phyloP scores from a whole-genome alignment of 2,329 filamentous ascomycete species.

The Trichoderma sp. region DNA sequence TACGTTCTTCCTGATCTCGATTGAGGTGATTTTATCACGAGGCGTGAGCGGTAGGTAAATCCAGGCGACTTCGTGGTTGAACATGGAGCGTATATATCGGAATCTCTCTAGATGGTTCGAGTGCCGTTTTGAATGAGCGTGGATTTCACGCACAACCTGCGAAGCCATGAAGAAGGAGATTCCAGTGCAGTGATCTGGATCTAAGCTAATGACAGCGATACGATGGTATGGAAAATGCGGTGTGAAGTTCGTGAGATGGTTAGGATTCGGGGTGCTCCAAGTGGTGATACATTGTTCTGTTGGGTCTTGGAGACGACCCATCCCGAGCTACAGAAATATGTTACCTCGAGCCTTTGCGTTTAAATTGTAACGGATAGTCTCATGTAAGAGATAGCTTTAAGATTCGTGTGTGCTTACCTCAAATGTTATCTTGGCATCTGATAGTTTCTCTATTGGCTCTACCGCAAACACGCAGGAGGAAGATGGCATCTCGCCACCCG shows the following conservation, averaged over 20 bases:
- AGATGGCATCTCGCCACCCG: neutral
- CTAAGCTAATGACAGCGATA: neutral
- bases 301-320: neutral
- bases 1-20: neutral
- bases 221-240: neutral
- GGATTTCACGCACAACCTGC: neutral
- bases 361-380: neutral
- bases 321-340: neutral
- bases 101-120: neutral
- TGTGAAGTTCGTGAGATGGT: neutral
- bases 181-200: neutral
- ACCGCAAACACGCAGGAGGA: neutral
- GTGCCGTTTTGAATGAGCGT: neutral
- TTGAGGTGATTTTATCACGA: neutral
- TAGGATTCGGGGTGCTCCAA: neutral
- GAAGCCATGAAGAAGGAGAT: neutral
- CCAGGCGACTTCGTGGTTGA: neutral
- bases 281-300: neutral
- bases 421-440: neutral
- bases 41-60: neutral
- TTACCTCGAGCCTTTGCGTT: neutral
- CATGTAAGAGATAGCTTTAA: too few relatives aligned
- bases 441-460: neutral
- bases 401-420: too few relatives aligned
- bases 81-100: neutral